Base-by-base conservation (phyloP, 129 eudicot genomes). In the Escallonia rubra region DNA sequence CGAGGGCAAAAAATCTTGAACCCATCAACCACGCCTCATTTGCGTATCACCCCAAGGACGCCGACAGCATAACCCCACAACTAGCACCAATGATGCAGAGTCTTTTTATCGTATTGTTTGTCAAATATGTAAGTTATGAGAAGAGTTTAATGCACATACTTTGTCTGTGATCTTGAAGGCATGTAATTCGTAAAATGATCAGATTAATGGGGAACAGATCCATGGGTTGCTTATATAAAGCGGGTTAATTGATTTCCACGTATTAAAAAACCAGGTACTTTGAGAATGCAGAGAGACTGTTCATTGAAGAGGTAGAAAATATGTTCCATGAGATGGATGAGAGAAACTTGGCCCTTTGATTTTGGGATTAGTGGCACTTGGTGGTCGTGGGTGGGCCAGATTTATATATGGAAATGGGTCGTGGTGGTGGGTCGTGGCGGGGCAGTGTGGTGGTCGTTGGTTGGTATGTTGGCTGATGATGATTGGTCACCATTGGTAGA, bases 71-170 rank as follows among this genome's bases (percentile, higher is more conserved):
- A n/a, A n/a, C n/a, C n/a, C 43, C 62, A 7, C 72, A 40, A 15
- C n/a, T n/a, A n/a, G n/a, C n/a, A 16, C 41, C 2, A 55, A 54
- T 54, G 72, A 67, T 8, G 42, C 55, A 3, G 52, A 67, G 6
- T 67, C 63, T 67, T 63, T 67, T 67, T 39, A 41, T 3, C 39
- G 13, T 3, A 42, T 53, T 10, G 41, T 53, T 43, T 42, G n/a
- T 15, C 3, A 10, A 14, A 67, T 67, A 63, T n/a, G 41, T 55
- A 54, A n/a, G 39, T 55, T 43, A 51, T 8, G 7, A 2, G 63
- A 55, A 67, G 63, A 67, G 52, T 67, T 67, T 16, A 67, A 67
- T 67, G 71, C 53, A 59, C 70, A 66, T 51, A 66, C 70, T 66
- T 66, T 43, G 59, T 66, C 70, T 1, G 59, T 51, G 4, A 54